These are phyloP conservation scores for Botrytis deweyae DNA, from an alignment of 2,329 filamentous ascomycete species.

Conservation along the genomic window DNA sequence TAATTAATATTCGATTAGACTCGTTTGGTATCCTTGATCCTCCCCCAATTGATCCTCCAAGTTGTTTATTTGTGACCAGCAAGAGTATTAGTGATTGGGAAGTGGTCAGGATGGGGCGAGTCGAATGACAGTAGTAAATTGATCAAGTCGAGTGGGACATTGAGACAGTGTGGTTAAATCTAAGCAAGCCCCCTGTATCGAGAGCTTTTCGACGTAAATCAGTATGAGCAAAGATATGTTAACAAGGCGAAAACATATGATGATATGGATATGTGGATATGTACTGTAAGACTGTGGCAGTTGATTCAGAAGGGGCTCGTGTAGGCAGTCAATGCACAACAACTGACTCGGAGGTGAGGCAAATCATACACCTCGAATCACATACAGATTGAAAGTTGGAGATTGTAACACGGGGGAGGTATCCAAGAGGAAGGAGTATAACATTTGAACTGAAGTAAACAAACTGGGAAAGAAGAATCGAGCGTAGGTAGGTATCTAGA, in stretches of 20 bases:
- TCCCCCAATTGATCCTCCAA: slow-evolving; percentile 3
- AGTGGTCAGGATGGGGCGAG: not conserved
- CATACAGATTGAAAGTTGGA: not conserved
- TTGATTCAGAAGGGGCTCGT: not conserved
- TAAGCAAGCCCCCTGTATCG: not conserved
- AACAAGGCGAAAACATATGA: not conserved
- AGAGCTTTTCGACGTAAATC: not conserved
- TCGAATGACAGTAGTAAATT: slow-evolving; percentile 2
- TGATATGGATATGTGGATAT: not conserved
- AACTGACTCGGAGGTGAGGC: slow-evolving; percentile 5
- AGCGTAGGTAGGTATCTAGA: not conserved
- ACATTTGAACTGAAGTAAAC: not conserved
- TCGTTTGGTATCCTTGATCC: not conserved
- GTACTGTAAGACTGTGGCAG: not conserved
- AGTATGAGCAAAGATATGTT: not conserved
- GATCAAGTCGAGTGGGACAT: slow-evolving; percentile 6
- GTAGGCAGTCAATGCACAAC: slow-evolving; percentile 7
- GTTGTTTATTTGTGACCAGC: slow-evolving; percentile 11
- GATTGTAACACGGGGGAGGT: not conserved
- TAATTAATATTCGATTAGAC: slow-evolving; percentile 5
- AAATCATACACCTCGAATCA: not conserved
- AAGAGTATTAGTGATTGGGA: not conserved
- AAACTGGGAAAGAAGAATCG: not conserved
- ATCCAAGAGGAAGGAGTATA: not conserved
- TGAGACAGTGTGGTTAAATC: not conserved